phyloP scores from a whole-genome alignment of 352 stramenopile genomes.

The Globisporangium barbulae region DNA sequence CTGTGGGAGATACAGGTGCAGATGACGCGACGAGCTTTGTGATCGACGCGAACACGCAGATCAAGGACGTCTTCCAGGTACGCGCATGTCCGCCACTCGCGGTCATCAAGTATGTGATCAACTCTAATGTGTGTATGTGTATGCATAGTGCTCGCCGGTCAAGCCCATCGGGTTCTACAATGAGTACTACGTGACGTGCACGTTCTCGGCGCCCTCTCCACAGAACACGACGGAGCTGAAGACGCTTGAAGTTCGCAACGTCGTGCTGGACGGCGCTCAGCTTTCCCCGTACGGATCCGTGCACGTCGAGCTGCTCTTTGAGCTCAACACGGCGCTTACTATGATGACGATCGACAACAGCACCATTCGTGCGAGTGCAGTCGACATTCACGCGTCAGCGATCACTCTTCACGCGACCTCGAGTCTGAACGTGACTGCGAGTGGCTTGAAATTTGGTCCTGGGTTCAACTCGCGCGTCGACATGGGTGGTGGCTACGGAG shows the following conservation, averaged over 20 bases:
- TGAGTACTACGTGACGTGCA: slow-evolving; percentile 79
- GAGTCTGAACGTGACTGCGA: slow-evolving; percentile 49
- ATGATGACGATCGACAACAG: slow-evolving; percentile 46
- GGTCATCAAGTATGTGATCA: not conserved
- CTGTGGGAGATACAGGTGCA: not conserved
- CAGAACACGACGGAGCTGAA: slow-evolving; percentile 24
- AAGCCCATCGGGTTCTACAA: slow-evolving; percentile 79
- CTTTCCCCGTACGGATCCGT: slow-evolving; percentile 35
- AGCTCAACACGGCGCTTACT: slow-evolving; percentile 30
- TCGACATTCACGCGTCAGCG: slow-evolving; percentile 47
- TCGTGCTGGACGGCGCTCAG: slow-evolving; percentile 35
- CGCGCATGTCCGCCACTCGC: not conserved
- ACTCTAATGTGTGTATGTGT: not conserved
- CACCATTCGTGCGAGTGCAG: slow-evolving; percentile 48
- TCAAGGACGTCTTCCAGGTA: slow-evolving; percentile 48
- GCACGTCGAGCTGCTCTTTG: slow-evolving; percentile 52
- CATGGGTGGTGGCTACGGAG: slow-evolving; percentile 70
- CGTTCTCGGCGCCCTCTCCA: slow-evolving; percentile 28
- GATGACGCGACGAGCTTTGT: slow-evolving; percentile 28
- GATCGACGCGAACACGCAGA: slow-evolving; percentile 49
- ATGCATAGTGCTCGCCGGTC: slow-evolving; percentile 49
- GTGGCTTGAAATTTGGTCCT: slow-evolving; percentile 75
- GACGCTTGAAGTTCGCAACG: slow-evolving; percentile 42
- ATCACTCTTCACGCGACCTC: slow-evolving; percentile 45
- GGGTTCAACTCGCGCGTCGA: slow-evolving; percentile 73